Evolutionary conservation across 2,329 filamentous ascomycete genomes (phyloP), one percentile per base, ranked within the genome.

Genomic region (Aspergillus flavus): DNA sequence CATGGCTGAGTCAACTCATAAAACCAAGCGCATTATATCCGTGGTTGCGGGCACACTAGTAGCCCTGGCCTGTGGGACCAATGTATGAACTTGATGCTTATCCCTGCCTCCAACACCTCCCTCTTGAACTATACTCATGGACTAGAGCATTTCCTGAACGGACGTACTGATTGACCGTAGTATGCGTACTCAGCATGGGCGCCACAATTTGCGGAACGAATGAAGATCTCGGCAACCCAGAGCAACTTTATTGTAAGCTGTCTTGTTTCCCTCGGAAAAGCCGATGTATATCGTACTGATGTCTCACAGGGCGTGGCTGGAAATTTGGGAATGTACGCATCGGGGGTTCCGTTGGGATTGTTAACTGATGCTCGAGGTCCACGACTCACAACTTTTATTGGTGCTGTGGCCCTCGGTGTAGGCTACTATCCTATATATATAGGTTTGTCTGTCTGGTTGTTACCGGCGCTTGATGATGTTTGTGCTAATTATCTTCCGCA

Each of bases 141-240:
- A 64, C 41, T 57, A 30, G 28, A 21, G 54, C 39, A n/a, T 28
- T 5, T n/a, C 32, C 23, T 11, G 57, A 21, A 57, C 54, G 56
- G 39, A 58, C 48, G 23, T 55, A 46, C 66, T 71, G 36, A 73
- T 64, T 54, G 48, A 55, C 77, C 64, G 58, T 74, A 97, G 93
- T 98, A 99, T 87, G 94, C 94, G 75, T 99, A 97, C 80, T 97
- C 93, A 61, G 94, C 94, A 79, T 99, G 95, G 94, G 93, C 92
- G 16, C 95, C 95, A 23, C 94, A 97, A 79, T 97, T 97, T 75
- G 93, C 94, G 57, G 89, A 96, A 73, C 89, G 87, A 70, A 84
- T 99, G 71, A 89, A 91, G 75, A 87, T 98, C 65, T 93, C 93
- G 16, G 91, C 95, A n/a, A 98, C 94, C 3, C 86, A 97, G 78